Evolutionary conservation across 2,329 filamentous ascomycete genomes (phyloP), one percentile per base, ranked within the genome.

Genomic region (Ilyonectria robusta): DNA sequence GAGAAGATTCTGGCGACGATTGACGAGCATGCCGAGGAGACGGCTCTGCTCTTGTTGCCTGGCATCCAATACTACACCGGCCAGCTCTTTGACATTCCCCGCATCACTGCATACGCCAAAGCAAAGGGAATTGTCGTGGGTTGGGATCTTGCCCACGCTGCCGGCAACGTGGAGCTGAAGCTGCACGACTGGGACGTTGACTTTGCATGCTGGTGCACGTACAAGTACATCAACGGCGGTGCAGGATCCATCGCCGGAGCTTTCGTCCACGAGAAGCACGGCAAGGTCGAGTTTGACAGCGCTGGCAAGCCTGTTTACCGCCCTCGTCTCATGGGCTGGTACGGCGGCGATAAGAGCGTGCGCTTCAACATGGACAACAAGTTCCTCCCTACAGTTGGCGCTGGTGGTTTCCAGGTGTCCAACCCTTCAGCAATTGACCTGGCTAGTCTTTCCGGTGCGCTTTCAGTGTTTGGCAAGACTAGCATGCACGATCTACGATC

Each of bases 31-130:
- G 92, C 92, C 51, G 85, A 89, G 1, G 88, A 88, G 6, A 91
- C 93, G 0, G 93, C 94, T 1, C 81, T 98, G 9, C 82, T 97
- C 1, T 87, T 97, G 5, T 88, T 98, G 0, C 94, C 94, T 0
- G 95, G 93, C 10, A 92, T 98, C 47, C 94, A 98, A 78, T 98
- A 94, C 84, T 97, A 97, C 82, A 96, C 92, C 1, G 94, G 94
- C 61, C 95, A 98, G 79, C 89, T 93, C 63, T 93, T 97, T 73
- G 94, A 97, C 79, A 95, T 98, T 4, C 81, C 89, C 48, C 86
- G 83, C 48, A 97, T 97, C 79, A 97, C 95, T 1, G 86, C 86
- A 1, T 87, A 95, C 81, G 94, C 94, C 0, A 92, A 91, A 70
- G 85, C 84, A 1, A 88, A 89, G 70, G 92, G 91, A 57, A 89